phyloP scores from a whole-genome alignment of 306 rosid genomes.

The Dryas alaskensis region DNA sequence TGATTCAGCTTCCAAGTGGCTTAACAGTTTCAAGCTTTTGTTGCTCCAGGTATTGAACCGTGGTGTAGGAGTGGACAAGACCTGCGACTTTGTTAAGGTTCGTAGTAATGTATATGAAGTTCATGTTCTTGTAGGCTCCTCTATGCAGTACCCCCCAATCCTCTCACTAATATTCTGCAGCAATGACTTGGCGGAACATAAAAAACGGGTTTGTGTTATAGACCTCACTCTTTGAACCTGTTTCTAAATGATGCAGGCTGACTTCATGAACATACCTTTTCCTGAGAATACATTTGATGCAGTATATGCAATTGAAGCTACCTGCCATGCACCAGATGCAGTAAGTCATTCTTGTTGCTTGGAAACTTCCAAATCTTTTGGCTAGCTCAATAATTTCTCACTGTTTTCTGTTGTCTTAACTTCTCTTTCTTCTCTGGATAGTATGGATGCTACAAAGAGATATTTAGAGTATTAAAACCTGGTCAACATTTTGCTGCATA shows the following conservation, averaged over 20 bases:
- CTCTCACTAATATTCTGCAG: neutral
- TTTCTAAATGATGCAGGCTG: constrained; percentile 65
- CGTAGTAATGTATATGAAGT: constrained; percentile 23
- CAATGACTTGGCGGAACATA: neutral
- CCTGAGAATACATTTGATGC: constrained; percentile 83
- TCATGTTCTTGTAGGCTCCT: constrained; percentile 17
- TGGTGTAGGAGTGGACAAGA: constrained; percentile 55
- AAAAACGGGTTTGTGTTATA: neutral
- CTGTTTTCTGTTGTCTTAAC: constrained; percentile 28
- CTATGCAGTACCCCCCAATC: neutral
- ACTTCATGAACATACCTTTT: constrained; percentile 94
- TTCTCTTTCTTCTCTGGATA: constrained; percentile 17
- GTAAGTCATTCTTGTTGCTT: constrained; percentile 37
- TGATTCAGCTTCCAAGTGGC: constrained; percentile 5
- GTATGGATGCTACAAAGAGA: constrained; percentile 96
- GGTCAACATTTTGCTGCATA: constrained; percentile 92
- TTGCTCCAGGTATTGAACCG: constrained; percentile 66
- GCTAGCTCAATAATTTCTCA: neutral
- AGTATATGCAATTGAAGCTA: constrained; percentile 96
- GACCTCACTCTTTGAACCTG: constrained; percentile 8
- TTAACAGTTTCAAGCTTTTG: constrained; percentile 15
- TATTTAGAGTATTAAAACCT: constrained; percentile 87
- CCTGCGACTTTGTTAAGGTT: constrained; percentile 83
- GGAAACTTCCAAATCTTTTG: neutral
- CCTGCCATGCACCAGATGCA: constrained; percentile 99